Evolutionary conservation across 768 basidiomycete species (phyloP).

Genomic region (Naganishia vaughanmartiniae): DNA sequence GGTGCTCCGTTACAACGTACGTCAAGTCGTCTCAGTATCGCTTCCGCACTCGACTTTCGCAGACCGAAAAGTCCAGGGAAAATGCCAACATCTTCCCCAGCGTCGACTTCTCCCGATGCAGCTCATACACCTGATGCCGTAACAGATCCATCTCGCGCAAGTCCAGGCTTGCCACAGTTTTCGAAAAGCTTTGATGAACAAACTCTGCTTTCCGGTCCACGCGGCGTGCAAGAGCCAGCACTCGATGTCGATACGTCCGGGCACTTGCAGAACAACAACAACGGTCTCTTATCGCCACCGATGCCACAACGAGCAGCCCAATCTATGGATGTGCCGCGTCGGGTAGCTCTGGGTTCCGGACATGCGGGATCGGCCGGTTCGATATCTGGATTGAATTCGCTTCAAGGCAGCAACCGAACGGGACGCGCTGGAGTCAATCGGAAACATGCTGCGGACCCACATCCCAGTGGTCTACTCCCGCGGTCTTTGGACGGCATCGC

Average conservation of each 20-base stretch:
- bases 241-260: not conserved
- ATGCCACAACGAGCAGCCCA: conserved; percentile 10
- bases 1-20: not conserved
- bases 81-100: not conserved
- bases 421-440: not conserved
- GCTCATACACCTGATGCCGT: conserved; percentile 4
- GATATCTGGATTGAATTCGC: conserved; percentile 17
- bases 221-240: not conserved
- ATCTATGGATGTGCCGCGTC: conserved; percentile 21
- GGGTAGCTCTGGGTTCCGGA: not conserved
- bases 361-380: conserved; percentile 12
- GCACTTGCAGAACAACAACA: not conserved
- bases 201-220: conserved; percentile 9
- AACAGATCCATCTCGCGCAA: not conserved
- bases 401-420: not conserved
- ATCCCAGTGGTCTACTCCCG: not conserved
- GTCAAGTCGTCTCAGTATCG: conserved; percentile 15
- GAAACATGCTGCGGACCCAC: not conserved
- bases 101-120: not conserved
- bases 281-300: conserved; percentile 5
- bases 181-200: conserved; percentile 11
- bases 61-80: conserved; percentile 21
- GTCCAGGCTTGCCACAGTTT: not conserved
- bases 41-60: conserved; percentile 15
- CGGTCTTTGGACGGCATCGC: not conserved